These are phyloP conservation scores for Lignosus rhinocerotis DNA, from an alignment of 1,284 basidiomycete species.

Conservation along the genomic window DNA sequence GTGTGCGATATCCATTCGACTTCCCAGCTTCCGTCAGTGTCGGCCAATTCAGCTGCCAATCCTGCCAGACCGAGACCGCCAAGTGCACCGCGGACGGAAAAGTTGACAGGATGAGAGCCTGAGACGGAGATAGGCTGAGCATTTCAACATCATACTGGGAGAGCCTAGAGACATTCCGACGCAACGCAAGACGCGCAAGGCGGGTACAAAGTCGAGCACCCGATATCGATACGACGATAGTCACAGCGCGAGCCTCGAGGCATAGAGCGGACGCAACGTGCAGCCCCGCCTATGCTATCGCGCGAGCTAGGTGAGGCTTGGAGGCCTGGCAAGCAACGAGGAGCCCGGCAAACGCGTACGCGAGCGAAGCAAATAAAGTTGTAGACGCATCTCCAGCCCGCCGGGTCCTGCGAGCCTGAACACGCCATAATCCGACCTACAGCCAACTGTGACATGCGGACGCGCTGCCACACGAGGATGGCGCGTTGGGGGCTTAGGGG, in stretches of 20 bases:
- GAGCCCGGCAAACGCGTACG: slow-evolving; percentile 12
- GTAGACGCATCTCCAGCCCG: slow-evolving; percentile 10
- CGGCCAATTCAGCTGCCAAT: background rate
- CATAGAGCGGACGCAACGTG: slow-evolving; percentile 14
- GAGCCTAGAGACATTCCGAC: background rate
- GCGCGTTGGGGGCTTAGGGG: slow-evolving; percentile 13
- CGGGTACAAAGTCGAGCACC: background rate
- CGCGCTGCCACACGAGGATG: slow-evolving; percentile 15
- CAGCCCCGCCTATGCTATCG: slow-evolving; percentile 7
- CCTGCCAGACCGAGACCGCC: background rate
- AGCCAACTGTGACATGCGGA: slow-evolving; percentile 6
- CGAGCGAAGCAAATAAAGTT: slow-evolving; percentile 21
- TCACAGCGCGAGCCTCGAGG: slow-evolving; percentile 8
- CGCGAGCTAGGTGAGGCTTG: slow-evolving; percentile 10
- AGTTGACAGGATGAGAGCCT: background rate
- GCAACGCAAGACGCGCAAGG: background rate
- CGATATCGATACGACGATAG: slow-evolving; percentile 18
- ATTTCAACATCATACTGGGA: background rate
- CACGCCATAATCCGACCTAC: background rate
- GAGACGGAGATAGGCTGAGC: background rate
- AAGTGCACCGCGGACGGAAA: background rate
- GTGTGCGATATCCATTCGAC: background rate
- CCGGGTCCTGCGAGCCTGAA: slow-evolving; percentile 16
- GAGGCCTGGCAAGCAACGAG: slow-evolving; percentile 16
- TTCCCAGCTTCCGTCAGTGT: slow-evolving; percentile 9